phyloP scores from a whole-genome alignment of 192 early-diverging fungal genomes.

The Chytriomyces sp. region DNA sequence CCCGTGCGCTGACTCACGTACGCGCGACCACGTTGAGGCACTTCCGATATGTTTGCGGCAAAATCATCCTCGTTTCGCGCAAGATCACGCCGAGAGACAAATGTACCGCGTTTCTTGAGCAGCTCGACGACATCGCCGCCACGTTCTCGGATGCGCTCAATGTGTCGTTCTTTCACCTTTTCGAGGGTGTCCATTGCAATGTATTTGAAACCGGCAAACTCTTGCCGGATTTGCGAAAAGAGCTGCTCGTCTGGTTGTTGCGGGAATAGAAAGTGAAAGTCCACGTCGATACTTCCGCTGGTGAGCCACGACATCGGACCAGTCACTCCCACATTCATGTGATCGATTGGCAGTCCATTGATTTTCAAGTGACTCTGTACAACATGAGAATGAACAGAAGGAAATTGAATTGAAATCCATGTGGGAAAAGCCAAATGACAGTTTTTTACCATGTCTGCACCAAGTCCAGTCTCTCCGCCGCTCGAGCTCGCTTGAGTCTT shows the following conservation, averaged over 20 bases:
- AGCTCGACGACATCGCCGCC: background rate
- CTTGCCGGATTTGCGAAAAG: slow-evolving; percentile 50
- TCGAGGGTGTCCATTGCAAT: slow-evolving; percentile 53
- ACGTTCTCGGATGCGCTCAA: slow-evolving; percentile 25
- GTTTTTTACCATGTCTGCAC: slow-evolving; percentile 44
- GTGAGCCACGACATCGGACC: slow-evolving; percentile 96
- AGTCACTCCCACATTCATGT: slow-evolving; percentile 80
- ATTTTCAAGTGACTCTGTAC: slow-evolving; percentile 75
- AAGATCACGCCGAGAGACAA: background rate
- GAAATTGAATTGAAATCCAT: no score
- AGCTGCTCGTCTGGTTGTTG: slow-evolving; percentile 48
- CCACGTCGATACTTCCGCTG: slow-evolving; percentile 82
- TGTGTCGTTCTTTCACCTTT: slow-evolving; percentile 39
- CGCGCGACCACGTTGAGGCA: no score
- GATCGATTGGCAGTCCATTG: slow-evolving; percentile 88
- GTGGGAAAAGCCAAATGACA: background rate
- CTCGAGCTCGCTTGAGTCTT: background rate
- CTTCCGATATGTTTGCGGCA: no score
- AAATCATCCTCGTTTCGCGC: no score
- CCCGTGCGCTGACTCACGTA: background rate
- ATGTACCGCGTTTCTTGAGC: background rate
- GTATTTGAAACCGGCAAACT: slow-evolving; percentile 48
- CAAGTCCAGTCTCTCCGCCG: background rate
- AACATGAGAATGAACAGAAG: background rate
- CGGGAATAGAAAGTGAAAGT: slow-evolving; percentile 61